These are phyloP conservation scores for Dryas alaskensis DNA, from an alignment of 306 rosid species.

Conservation along the genomic window DNA sequence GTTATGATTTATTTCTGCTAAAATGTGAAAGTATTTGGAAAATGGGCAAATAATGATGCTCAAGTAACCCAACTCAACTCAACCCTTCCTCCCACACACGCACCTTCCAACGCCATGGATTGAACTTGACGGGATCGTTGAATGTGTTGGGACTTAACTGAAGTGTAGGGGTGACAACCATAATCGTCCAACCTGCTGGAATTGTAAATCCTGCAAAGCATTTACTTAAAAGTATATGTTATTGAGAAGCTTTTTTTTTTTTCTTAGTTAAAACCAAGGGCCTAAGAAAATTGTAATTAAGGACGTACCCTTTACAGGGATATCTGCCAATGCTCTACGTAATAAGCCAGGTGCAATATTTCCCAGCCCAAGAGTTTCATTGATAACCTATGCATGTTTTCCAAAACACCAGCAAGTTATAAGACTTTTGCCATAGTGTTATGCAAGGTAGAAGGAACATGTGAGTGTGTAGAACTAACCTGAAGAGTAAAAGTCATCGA, in stretches of 20 bases:
- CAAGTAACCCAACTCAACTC: no score
- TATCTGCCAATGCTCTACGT: constrained; percentile 34
- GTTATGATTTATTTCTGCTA: no score
- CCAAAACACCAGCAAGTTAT: not conserved
- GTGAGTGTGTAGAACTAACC: constrained; percentile 11
- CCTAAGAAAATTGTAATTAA: not conserved
- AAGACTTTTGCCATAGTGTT: not conserved
- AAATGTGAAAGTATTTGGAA: no score
- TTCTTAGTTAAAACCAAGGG: not conserved
- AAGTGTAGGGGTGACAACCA: constrained; percentile 25
- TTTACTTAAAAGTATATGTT: not conserved
- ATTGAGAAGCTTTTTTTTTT: not conserved
- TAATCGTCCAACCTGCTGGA: constrained; percentile 30
- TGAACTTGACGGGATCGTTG: constrained; percentile 26
- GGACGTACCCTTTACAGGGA: constrained; percentile 27
- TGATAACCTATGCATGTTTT: constrained; percentile 28
- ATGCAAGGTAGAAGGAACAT: not conserved
- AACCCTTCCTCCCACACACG: no score
- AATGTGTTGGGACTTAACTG: constrained; percentile 7
- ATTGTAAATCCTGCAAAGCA: constrained; percentile 30
- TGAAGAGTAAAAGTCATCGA: constrained; percentile 41
- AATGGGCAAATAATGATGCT: no score
- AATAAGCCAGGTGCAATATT: constrained; percentile 33
- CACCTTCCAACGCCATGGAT: constrained; percentile 24
- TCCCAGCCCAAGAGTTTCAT: constrained; percentile 35